Conservation (phyloP, 139 green algal species). For the Pedinophyceae sp. region DNA sequence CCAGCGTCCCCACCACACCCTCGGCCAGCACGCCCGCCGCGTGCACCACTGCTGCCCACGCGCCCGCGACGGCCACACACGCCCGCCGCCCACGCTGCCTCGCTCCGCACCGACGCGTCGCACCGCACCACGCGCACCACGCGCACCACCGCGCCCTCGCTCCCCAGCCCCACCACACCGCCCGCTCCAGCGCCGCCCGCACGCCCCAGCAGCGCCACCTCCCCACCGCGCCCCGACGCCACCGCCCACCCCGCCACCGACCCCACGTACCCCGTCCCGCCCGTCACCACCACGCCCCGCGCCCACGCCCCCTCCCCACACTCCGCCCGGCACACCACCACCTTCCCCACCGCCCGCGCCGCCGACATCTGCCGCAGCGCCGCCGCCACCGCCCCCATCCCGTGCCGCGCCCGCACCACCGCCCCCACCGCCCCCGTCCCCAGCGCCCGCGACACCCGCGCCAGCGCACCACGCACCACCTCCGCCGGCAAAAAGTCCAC, state of each 20-base stretch:
- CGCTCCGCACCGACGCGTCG: too few species aligned
- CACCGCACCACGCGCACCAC: too few species aligned
- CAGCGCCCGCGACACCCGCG: too few species aligned
- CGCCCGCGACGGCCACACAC: too few species aligned
- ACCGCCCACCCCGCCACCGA: neutral
- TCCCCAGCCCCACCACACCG: too few species aligned
- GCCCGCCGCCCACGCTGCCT: too few species aligned
- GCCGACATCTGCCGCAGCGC: slow-evolving; percentile 42
- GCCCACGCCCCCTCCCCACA: too few species aligned
- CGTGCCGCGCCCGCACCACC: too few species aligned
- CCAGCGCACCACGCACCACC: too few species aligned
- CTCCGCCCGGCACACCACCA: slow-evolving; percentile 47
- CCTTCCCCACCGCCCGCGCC: slow-evolving; percentile 40
- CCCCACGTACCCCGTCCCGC: neutral
- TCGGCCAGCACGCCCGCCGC: neutral
- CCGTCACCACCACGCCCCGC: neutral
- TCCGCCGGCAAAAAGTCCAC: too few species aligned
- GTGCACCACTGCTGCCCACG: neutral
- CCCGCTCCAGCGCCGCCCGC: neutral
- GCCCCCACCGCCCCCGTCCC: too few species aligned
- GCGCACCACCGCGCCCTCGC: too few species aligned
- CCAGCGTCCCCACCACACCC: neutral
- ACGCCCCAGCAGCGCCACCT: neutral
- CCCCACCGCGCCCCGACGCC: neutral
- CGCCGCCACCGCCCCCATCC: slow-evolving; percentile 20